These are phyloP conservation scores for Schrenkiella parvula DNA, from an alignment of 345 rosid species.

Conservation along the genomic window DNA sequence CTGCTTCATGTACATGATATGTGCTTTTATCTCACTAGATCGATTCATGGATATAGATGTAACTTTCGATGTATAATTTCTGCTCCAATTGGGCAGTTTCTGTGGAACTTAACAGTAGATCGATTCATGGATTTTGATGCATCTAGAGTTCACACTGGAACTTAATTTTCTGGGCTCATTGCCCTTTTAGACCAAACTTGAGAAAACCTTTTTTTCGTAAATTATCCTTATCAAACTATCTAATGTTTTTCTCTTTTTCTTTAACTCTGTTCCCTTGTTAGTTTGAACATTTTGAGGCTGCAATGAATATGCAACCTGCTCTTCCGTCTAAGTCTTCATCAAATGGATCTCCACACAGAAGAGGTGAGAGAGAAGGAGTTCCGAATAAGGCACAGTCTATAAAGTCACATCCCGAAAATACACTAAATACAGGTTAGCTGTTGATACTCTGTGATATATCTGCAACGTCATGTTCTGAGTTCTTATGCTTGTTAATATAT, in stretches of 20 bases:
- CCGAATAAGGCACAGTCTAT: constrained; percentile 48
- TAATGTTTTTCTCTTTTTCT: not conserved
- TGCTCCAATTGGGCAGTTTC: not conserved
- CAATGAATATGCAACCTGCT: constrained; percentile 54
- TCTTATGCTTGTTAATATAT: constrained; percentile 27
- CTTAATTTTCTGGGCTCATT: not conserved
- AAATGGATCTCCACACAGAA: constrained; percentile 64
- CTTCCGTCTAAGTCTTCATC: constrained; percentile 44
- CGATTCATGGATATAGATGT: not conserved
- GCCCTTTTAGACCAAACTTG: not conserved
- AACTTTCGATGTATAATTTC: not conserved
- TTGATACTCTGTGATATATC: constrained; percentile 5
- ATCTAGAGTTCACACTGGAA: not conserved
- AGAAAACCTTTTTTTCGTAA: not conserved
- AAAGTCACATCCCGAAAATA: constrained; percentile 45
- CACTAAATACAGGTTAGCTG: constrained; percentile 45
- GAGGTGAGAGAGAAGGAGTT: constrained; percentile 59
- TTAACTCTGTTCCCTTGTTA: not conserved
- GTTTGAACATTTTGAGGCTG: constrained; percentile 24
- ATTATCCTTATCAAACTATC: not conserved
- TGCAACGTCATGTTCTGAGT: constrained; percentile 2
- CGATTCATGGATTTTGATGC: too few relatives aligned
- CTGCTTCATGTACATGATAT: constrained; percentile 2
- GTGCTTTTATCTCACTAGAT: not conserved
- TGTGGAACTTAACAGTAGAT: not conserved